Evolutionary conservation across 495 filamentous ascomycete species (phyloP).

Genomic region (Hyaloscypha bicolor): DNA sequence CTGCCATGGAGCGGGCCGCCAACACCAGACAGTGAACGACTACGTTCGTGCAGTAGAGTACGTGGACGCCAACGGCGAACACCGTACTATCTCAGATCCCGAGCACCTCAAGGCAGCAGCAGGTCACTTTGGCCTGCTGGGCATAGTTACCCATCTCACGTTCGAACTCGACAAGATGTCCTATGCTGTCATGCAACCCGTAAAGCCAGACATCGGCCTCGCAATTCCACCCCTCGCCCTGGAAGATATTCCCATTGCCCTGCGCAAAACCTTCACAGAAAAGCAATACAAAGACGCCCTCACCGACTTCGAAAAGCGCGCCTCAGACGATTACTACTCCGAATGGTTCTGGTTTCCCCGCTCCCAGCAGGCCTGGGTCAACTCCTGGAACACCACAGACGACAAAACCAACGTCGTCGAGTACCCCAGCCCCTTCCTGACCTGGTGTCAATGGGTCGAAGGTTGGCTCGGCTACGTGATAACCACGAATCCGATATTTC

Average conservation of each 20-base stretch:
- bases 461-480: constrained; percentile 47
- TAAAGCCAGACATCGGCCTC: constrained; percentile 45
- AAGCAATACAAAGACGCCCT: constrained; percentile 35
- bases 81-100: constrained; percentile 45
- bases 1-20: constrained; percentile 52
- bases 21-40: constrained; percentile 49
- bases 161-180: constrained; percentile 53
- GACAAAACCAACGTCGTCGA: constrained; percentile 39
- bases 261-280: constrained; percentile 38
- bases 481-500: constrained; percentile 39
- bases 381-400: constrained; percentile 48
- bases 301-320: constrained; percentile 39
- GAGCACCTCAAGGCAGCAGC: constrained; percentile 47
- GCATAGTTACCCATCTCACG: constrained; percentile 56
- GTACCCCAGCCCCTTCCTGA: constrained; percentile 43
- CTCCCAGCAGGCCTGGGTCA: constrained; percentile 48
- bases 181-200: constrained; percentile 49
- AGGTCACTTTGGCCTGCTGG: constrained; percentile 54
- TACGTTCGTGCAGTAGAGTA: constrained; percentile 52
- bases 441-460: constrained; percentile 50
- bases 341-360: constrained; percentile 62
- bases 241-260: constrained; percentile 43
- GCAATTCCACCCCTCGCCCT: constrained; percentile 48
- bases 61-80: constrained; percentile 50
- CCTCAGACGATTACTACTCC: constrained; percentile 47